Evolutionary conservation across 1,284 basidiomycete genomes (phyloP).

Genomic region (Pseudozyma sp.): DNA sequence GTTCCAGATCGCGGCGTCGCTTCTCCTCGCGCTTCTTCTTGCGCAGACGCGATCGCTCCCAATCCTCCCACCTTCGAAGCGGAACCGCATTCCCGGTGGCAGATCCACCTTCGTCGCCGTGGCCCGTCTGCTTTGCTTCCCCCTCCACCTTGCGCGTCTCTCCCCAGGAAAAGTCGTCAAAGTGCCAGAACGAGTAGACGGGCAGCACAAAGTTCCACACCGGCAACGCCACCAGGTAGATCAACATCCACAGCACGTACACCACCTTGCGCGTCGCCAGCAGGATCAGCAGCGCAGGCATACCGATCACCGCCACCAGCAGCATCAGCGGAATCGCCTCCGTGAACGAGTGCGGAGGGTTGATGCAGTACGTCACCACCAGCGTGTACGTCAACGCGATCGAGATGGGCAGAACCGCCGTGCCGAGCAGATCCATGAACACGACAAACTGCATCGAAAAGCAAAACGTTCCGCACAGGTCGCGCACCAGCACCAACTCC

Average conservation of each 20-base stretch:
- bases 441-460: conserved; percentile 81
- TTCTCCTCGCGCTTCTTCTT: conserved; percentile 91
- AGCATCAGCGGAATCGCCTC: conserved; percentile 94
- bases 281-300: conserved; percentile 91
- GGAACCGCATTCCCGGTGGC: conserved; percentile 79
- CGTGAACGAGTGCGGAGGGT: conserved; percentile 85
- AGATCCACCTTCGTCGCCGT: conserved; percentile 76
- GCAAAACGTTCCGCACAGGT: conserved; percentile 80
- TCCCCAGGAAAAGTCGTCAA: conserved; percentile 99
- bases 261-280: conserved; percentile 93
- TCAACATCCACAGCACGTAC: conserved; percentile 97
- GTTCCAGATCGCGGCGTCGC: conserved; percentile 70
- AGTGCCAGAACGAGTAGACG: conserved; percentile 97
- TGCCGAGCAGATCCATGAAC: conserved; percentile 97
- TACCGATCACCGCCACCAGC: conserved; percentile 87
- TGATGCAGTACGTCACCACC: conserved; percentile 80
- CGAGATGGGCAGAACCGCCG: conserved; percentile 92
- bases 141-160: conserved; percentile 94
- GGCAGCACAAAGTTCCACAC: conserved; percentile 76
- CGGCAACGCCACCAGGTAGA: conserved; percentile 79
- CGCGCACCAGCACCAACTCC: conserved; percentile 96
- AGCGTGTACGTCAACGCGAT: conserved; percentile 91
- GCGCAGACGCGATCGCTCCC: conserved; percentile 95
- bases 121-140: conserved; percentile 74
- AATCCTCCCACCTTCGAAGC: conserved; percentile 96